Percentiles rank a stretch among this genome's conserved stretches.
phyloP scores from a whole-genome alignment of 306 rosid genomes.

The Rosa persica region DNA sequence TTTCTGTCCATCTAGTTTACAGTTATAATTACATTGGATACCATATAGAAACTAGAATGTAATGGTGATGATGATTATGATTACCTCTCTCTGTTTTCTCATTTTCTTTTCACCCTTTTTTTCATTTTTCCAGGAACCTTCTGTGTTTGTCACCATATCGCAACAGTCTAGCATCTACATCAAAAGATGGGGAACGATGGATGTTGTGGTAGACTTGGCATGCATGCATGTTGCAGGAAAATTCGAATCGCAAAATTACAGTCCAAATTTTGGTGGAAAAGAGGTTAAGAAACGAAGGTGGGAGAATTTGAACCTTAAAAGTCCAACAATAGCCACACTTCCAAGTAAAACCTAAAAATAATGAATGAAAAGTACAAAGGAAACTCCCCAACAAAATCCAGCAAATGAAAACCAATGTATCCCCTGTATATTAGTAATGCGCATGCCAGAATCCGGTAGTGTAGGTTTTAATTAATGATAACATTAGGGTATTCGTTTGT shows the following conservation, averaged over 20 bases:
- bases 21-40: slow-evolving; percentile 14
- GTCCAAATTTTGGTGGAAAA: slow-evolving; percentile 33
- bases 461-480: no score
- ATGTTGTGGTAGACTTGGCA: slow-evolving; percentile 25
- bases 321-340: background rate
- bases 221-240: slow-evolving; percentile 18
- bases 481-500: no score
- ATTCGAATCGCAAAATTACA: slow-evolving; percentile 15
- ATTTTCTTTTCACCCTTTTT: slow-evolving; percentile 12
- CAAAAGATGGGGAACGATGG: slow-evolving; percentile 40
- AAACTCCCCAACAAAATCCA: background rate
- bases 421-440: no score
- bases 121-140: slow-evolving; percentile 34
- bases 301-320: background rate
- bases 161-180: slow-evolving; percentile 19
- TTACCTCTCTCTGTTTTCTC: background rate
- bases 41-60: background rate
- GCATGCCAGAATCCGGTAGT: background rate
- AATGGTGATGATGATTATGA: background rate
- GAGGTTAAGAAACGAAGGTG: background rate
- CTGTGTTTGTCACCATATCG: slow-evolving; percentile 39
- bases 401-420: background rate
- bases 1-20: background rate
- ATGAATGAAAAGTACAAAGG: slow-evolving; percentile 1
- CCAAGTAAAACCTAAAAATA: background rate